These are phyloP conservation scores for Mortierella sp. DNA, from an alignment of 371 early-diverging fungal genomes.

Conservation along the genomic window DNA sequence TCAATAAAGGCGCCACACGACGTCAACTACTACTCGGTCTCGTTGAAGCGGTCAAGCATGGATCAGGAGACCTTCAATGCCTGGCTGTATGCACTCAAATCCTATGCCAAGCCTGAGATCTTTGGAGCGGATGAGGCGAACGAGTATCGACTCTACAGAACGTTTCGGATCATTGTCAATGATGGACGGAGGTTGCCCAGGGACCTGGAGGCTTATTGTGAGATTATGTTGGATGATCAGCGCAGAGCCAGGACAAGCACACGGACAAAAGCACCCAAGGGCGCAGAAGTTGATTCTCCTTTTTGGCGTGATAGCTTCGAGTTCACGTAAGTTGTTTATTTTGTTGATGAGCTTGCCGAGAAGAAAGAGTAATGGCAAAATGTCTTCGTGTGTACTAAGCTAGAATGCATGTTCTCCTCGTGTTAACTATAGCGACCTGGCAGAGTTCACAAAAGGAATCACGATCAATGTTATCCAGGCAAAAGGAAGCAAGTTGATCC, in stretches of 20 bases:
- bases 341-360: background rate
- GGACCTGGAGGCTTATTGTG: slow-evolving; percentile 60
- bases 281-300: slow-evolving; percentile 46
- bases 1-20: slow-evolving; percentile 62
- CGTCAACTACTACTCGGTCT: slow-evolving; percentile 66
- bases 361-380: background rate
- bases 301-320: slow-evolving; percentile 66
- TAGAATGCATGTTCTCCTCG: too few species aligned
- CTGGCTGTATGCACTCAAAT: slow-evolving; percentile 69
- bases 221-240: slow-evolving; percentile 68
- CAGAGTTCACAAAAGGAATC: slow-evolving; percentile 61
- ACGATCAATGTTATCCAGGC: slow-evolving; percentile 63
- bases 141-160: slow-evolving; percentile 63
- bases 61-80: slow-evolving; percentile 64
- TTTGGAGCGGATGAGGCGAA: slow-evolving; percentile 45
- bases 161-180: slow-evolving; percentile 64
- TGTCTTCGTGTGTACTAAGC: background rate
- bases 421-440: slow-evolving; percentile 54
- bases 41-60: slow-evolving; percentile 48
- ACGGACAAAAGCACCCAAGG: slow-evolving; percentile 36
- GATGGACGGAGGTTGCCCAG: slow-evolving; percentile 64
- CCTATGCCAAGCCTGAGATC: slow-evolving; percentile 53
- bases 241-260: slow-evolving; percentile 63
- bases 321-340: slow-evolving; percentile 54
- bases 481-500: slow-evolving; percentile 58